A percentile compares a stretch with the other conserved stretches of the same genome.
Evolutionary conservation across 768 basidiomycete genomes (phyloP).

Genomic region (Boletus huronensis): DNA sequence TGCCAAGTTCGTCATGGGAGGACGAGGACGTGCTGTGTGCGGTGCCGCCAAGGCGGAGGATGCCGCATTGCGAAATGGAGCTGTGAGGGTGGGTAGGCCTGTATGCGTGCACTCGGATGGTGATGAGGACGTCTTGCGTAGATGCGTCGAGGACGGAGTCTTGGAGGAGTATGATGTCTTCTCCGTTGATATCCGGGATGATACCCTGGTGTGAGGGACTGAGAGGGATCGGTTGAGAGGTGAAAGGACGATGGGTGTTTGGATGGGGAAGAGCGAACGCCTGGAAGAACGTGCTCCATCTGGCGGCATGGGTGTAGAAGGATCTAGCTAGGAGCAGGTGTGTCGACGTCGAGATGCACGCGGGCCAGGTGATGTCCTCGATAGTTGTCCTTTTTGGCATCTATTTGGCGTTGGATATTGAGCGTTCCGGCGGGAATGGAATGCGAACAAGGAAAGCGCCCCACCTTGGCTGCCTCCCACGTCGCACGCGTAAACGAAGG

Average conservation of each 20-base stretch:
- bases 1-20: neutral
- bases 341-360: slow-evolving; percentile 19
- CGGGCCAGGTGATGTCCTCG: neutral
- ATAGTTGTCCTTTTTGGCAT: neutral
- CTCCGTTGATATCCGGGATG: neutral
- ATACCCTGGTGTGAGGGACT: slow-evolving; percentile 9
- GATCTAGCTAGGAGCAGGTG: slow-evolving; percentile 15
- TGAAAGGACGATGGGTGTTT: neutral
- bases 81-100: neutral
- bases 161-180: slow-evolving; percentile 4
- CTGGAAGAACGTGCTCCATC: slow-evolving; percentile 9
- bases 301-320: neutral
- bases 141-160: slow-evolving; percentile 7
- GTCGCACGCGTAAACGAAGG: neutral
- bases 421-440: neutral
- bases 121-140: slow-evolving; percentile 12
- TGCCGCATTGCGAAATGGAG: neutral
- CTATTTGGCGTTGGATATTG: neutral
- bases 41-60: slow-evolving; percentile 2
- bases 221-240: neutral
- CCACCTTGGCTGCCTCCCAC: slow-evolving; percentile 2
- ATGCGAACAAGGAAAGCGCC: neutral
- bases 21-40: neutral
- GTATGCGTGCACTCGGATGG: neutral
- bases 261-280: slow-evolving; percentile 12